Conservation (phyloP, 345 rosid genomes). For the Cardamine occulta region DNA sequence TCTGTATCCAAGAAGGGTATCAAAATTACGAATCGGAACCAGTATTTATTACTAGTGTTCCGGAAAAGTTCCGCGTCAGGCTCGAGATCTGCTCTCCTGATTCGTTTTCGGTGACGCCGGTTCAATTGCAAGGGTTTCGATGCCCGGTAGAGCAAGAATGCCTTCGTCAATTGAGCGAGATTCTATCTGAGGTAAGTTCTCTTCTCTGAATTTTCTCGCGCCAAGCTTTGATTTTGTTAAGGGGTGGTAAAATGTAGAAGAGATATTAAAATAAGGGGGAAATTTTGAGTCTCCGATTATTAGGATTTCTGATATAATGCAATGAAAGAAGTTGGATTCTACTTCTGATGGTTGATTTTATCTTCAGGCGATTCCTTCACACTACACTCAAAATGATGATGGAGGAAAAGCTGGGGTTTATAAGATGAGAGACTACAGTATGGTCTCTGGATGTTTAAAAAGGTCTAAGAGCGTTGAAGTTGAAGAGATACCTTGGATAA, state of each 20-base stretch:
- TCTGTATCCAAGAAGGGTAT: conserved; percentile 29
- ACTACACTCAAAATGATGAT: conserved; percentile 71
- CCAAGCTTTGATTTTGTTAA: not conserved
- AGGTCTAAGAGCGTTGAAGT: conserved; percentile 57
- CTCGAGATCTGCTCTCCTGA: conserved; percentile 91
- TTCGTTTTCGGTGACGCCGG: conserved; percentile 72
- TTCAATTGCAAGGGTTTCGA: conserved; percentile 50
- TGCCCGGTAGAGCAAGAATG: conserved; percentile 69
- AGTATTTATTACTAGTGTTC: conserved; percentile 29
- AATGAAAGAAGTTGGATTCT: not conserved
- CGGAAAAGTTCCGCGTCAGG: conserved; percentile 61
- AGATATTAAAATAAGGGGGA: not conserved
- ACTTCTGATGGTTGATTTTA: conserved; percentile 16
- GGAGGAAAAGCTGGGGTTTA: conserved; percentile 85
- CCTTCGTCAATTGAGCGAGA: conserved; percentile 51
- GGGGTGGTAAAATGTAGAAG: conserved; percentile 17
- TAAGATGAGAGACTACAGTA: conserved; percentile 68
- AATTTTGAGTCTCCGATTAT: not conserved
- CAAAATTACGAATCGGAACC: conserved; percentile 29
- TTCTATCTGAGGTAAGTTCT: conserved; percentile 61
- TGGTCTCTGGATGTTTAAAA: conserved; percentile 65
- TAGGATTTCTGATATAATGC: not conserved
- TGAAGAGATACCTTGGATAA: conserved; percentile 78
- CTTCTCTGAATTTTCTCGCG: not conserved
- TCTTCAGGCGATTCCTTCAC: conserved; percentile 65